Percentiles rank a stretch among this genome's conserved stretches.
Conservation (phyloP, 2,329 filamentous ascomycete genomes). For the Aspergillus pseudoterreus region DNA sequence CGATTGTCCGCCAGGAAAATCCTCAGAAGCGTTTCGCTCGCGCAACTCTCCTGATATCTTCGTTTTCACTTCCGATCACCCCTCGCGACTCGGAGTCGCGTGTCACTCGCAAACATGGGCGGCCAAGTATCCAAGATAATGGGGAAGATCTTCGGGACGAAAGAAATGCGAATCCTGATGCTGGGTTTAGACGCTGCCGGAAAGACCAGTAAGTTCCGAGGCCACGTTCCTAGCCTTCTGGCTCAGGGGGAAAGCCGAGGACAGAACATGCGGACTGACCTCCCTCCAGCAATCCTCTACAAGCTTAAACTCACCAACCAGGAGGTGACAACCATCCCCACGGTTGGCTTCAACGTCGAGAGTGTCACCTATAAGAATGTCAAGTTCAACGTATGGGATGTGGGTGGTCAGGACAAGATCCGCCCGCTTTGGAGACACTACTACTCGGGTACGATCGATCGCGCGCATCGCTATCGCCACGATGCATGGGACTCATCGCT, state of each 20-base stretch:
- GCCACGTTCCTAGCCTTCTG: too few relatives aligned
- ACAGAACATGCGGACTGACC: neutral
- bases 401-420: constrained; percentile 98
- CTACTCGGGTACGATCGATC: constrained; percentile 63
- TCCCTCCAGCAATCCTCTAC: constrained; percentile 72
- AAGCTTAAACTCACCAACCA: constrained; percentile 93
- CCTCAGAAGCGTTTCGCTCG: too few relatives aligned
- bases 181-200: constrained; percentile 94
- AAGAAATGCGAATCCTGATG: constrained; percentile 99
- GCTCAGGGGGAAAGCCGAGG: neutral
- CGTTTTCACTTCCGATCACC: neutral
- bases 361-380: constrained; percentile 99
- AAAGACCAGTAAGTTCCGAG: constrained; percentile 68
- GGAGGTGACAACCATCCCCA: constrained; percentile 97
- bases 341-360: constrained; percentile 98
- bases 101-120: constrained; percentile 64
- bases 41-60: neutral
- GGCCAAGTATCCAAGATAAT: constrained; percentile 92
- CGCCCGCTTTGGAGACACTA: constrained; percentile 96
- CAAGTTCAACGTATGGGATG: constrained; percentile 99
- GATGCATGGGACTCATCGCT: neutral
- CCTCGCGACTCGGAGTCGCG: constrained; percentile 10
- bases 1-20: too few relatives aligned
- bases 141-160: constrained; percentile 98
- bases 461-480: neutral